These are phyloP conservation scores for Solanum hybrid DNA, from an alignment of 305 asterid species.

Conservation along the genomic window DNA sequence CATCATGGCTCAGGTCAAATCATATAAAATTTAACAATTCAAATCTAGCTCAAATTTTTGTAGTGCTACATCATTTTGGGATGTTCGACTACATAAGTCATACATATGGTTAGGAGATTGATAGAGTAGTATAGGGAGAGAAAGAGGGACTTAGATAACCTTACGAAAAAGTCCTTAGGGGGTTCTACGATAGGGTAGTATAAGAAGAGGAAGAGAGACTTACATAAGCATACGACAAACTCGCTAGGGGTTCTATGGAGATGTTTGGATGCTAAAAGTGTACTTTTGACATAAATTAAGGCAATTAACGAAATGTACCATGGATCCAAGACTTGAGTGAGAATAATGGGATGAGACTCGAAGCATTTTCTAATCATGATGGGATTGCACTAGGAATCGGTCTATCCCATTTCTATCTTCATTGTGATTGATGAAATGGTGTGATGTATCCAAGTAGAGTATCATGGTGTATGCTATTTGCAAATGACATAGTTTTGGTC, in stretches of 20 bases:
- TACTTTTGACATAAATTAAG: neutral
- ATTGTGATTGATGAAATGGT: neutral
- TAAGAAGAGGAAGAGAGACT: neutral
- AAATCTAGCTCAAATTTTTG: neutral
- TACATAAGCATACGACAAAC: neutral
- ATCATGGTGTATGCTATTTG: neutral
- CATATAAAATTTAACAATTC: neutral
- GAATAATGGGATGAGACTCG: neutral
- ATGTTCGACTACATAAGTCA: neutral
- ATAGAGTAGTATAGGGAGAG: neutral
- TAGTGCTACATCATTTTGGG: neutral
- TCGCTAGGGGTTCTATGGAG: neutral
- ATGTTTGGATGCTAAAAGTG: neutral
- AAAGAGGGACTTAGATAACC: neutral
- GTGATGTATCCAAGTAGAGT: neutral
- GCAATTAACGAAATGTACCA: neutral
- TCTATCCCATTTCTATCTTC: neutral
- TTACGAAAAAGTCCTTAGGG: neutral
- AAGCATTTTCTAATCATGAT: neutral
- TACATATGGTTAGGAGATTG: neutral
- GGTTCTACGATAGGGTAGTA: neutral
- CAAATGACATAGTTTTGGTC: neutral
- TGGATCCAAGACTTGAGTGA: neutral
- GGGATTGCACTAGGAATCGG: neutral
- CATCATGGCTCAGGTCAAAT: neutral